Evolutionary conservation across 2,329 filamentous ascomycete genomes (phyloP).

Genomic region (Colletotrichum sidae): DNA sequence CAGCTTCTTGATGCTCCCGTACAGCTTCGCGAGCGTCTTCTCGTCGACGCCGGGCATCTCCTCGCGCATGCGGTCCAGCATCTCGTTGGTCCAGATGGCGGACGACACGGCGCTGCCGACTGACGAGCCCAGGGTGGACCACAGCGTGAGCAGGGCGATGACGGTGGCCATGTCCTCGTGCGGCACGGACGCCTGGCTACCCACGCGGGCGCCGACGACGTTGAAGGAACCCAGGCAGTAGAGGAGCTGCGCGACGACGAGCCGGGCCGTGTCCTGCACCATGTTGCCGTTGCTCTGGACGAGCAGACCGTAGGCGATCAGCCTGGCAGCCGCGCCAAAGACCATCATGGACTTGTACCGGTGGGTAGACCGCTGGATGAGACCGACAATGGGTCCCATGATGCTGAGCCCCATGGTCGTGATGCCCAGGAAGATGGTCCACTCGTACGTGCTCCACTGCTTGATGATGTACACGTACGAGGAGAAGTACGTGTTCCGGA

Average conservation of each 20-base stretch:
- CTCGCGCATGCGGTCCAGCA: constrained; percentile 46
- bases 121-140: constrained; percentile 52
- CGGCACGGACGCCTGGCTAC: constrained; percentile 53
- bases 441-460: constrained; percentile 54
- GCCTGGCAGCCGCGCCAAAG: constrained; percentile 48
- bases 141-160: constrained; percentile 52
- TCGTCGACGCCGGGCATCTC: constrained; percentile 45
- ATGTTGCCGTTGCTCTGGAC: constrained; percentile 44
- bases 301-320: constrained; percentile 51
- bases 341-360: constrained; percentile 56
- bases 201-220: constrained; percentile 54
- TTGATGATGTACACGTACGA: constrained; percentile 55
- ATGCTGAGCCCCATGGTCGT: constrained; percentile 53
- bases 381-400: constrained; percentile 49
- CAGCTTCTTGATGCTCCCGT: constrained; percentile 49
- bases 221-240: constrained; percentile 51
- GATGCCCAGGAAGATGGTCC: constrained; percentile 54
- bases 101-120: constrained; percentile 53
- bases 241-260: constrained; percentile 51
- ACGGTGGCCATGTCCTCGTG: constrained; percentile 54
- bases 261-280: constrained; percentile 48
- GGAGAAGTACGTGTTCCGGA: constrained; percentile 51
- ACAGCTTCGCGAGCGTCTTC: constrained; percentile 44
- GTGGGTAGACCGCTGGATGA: constrained; percentile 50
- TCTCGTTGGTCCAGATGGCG: constrained; percentile 53